A percentile compares a stretch with the other conserved stretches of the same genome.
These are phyloP conservation scores for Nannochloris sp. DNA, from an alignment of 139 green algal genomes.

Conservation along the genomic window DNA sequence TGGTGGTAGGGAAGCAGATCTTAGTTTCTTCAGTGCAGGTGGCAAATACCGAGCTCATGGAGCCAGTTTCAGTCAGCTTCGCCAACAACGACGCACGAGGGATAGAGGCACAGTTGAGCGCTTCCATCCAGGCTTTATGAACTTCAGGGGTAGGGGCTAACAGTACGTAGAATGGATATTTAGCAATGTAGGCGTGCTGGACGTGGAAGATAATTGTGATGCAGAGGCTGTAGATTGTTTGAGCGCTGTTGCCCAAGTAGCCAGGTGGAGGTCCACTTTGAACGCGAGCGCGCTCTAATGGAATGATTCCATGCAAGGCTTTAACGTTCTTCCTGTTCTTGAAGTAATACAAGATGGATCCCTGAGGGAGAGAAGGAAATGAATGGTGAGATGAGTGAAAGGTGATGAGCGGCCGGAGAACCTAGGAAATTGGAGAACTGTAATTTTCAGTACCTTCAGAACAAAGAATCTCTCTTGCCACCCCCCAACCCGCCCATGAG, in stretches of 20 bases:
- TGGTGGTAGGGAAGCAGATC: neutral
- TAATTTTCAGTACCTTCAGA: constrained; percentile 8
- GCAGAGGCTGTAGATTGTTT: neutral
- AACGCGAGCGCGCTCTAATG: constrained; percentile 9
- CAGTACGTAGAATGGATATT: constrained; percentile 20
- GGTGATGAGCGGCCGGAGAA: too few relatives aligned
- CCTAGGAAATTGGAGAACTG: too few relatives aligned
- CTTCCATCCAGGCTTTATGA: constrained; percentile 1
- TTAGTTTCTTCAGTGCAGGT: neutral
- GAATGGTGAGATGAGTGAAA: too few relatives aligned
- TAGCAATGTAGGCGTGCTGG: neutral
- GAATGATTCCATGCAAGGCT: constrained; percentile 5
- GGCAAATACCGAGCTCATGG: neutral
- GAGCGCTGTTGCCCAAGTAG: neutral
- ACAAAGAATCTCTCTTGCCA: constrained; percentile 14
- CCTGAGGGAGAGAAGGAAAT: neutral
- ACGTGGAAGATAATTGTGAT: constrained; percentile 19
- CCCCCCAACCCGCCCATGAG: too few relatives aligned
- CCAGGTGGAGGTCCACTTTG: constrained; percentile 5
- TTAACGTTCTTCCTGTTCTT: neutral
- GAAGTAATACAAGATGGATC: constrained; percentile 18
- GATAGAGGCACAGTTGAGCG: neutral
- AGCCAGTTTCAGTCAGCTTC: neutral
- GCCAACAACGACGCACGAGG: neutral
- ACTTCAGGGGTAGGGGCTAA: neutral